These are phyloP conservation scores for Diaporthe citri DNA, from an alignment of 2,329 filamentous ascomycete species.

Conservation along the genomic window DNA sequence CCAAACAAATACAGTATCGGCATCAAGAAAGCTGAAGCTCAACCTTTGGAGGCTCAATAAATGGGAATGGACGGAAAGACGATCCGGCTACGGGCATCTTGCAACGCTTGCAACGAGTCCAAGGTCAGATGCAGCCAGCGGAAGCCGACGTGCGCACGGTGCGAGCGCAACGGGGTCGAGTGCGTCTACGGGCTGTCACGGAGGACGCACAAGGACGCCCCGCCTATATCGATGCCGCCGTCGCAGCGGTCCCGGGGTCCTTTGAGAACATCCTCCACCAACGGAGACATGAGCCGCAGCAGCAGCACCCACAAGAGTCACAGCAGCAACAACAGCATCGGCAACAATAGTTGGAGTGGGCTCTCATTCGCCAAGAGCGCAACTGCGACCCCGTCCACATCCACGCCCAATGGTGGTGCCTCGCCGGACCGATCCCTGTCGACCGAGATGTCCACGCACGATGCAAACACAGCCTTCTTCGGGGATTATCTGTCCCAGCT, in stretches of 20 bases:
- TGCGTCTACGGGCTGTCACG: slow-evolving; percentile 28
- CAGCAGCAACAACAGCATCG: neutral
- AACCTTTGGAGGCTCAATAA: neutral
- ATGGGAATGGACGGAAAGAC: slow-evolving; percentile 8
- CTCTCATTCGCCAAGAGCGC: neutral
- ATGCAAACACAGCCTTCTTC: slow-evolving; percentile 5
- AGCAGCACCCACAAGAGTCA: neutral
- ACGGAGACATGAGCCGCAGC: neutral
- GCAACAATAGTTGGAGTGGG: neutral
- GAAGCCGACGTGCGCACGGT: slow-evolving; percentile 24
- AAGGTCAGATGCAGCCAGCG: slow-evolving; percentile 34
- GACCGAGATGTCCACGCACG: neutral
- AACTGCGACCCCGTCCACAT: neutral
- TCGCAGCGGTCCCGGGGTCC: slow-evolving; percentile 11
- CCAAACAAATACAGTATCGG: neutral
- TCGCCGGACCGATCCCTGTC: slow-evolving; percentile 1
- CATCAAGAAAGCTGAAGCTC: neutral
- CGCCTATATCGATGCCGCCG: slow-evolving; percentile 25
- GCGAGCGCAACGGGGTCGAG: slow-evolving; percentile 8
- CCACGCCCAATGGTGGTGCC: neutral
- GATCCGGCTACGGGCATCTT: slow-evolving; percentile 27
- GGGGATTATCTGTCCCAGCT: slow-evolving; percentile 19
- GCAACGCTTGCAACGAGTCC: slow-evolving; percentile 34
- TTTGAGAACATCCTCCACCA: neutral
- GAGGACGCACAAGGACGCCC: slow-evolving; percentile 26